phyloP scores from a whole-genome alignment of 257 asterid genomes.

The Voacanga thouarsii region DNA sequence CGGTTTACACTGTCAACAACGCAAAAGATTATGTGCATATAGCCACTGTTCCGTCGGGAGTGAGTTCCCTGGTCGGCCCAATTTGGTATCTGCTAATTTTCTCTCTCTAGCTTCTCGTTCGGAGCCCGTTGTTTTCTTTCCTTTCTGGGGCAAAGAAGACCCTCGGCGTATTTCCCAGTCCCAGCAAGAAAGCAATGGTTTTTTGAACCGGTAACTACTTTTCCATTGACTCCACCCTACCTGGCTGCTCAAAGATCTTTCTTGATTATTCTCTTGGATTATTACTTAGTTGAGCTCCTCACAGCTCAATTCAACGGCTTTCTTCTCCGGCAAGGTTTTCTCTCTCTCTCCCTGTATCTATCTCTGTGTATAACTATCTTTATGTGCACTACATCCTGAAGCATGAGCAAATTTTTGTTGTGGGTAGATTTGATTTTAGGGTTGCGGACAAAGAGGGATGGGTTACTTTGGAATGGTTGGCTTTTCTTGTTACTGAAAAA shows the following conservation, averaged over 20 bases:
- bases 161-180: no score
- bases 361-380: not conserved
- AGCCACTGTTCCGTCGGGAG: no score
- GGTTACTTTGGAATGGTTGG: not conserved
- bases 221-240: not conserved
- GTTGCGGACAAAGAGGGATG: not conserved
- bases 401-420: not conserved
- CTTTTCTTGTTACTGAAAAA: not conserved
- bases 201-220: not conserved
- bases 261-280: not conserved
- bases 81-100: not conserved
- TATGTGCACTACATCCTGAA: not conserved
- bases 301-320: not conserved
- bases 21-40: no score
- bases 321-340: slow-evolving; percentile 7
- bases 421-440: slow-evolving; percentile 1
- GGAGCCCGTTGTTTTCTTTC: not conserved
- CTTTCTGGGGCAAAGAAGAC: not conserved
- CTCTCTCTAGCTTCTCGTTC: not conserved
- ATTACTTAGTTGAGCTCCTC: not conserved
- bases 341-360: not conserved
- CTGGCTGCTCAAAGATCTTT: not conserved
- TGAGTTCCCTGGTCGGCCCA: not conserved
- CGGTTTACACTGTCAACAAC: not conserved
- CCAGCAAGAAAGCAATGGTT: not conserved